Percentiles rank a stretch among this genome's conserved stretches.
These are phyloP conservation scores for Magnaporthiopsis rhizophila DNA, from an alignment of 2,329 filamentous ascomycete species.

Conservation along the genomic window DNA sequence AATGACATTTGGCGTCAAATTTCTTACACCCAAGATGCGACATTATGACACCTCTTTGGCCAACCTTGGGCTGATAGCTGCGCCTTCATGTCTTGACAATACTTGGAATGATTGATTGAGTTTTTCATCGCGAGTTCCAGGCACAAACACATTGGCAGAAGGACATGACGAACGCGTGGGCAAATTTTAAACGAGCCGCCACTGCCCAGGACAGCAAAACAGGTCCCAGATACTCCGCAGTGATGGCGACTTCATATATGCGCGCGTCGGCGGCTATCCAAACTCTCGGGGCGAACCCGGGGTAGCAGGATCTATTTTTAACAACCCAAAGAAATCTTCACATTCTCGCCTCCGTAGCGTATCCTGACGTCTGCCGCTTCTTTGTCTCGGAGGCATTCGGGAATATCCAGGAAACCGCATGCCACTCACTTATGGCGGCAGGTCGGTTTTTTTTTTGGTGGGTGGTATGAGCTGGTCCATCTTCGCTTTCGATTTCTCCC, in stretches of 20 bases:
- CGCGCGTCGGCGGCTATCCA: background rate
- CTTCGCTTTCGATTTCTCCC: background rate
- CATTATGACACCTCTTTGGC: background rate
- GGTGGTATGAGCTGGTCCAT: background rate
- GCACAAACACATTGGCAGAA: background rate
- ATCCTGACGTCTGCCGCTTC: background rate
- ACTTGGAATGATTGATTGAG: background rate
- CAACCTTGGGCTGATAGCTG: background rate
- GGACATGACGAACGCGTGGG: background rate
- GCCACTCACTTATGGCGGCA: too few species aligned
- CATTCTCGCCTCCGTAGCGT: too few species aligned
- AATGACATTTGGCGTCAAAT: background rate
- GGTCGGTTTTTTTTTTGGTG: background rate
- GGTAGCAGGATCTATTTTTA: background rate
- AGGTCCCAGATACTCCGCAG: background rate
- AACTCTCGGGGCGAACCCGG: background rate
- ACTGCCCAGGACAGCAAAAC: background rate
- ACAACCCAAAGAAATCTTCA: background rate
- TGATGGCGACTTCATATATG: background rate
- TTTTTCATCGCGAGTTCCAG: background rate
- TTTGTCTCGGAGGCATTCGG: background rate
- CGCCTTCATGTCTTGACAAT: background rate
- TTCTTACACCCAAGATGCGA: background rate
- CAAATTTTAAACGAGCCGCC: background rate
- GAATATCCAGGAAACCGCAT: background rate